Percentiles rank a stretch among this genome's conserved stretches.
These are phyloP conservation scores for Echria macrotheca DNA, from an alignment of 495 filamentous ascomycete genomes.

Conservation along the genomic window DNA sequence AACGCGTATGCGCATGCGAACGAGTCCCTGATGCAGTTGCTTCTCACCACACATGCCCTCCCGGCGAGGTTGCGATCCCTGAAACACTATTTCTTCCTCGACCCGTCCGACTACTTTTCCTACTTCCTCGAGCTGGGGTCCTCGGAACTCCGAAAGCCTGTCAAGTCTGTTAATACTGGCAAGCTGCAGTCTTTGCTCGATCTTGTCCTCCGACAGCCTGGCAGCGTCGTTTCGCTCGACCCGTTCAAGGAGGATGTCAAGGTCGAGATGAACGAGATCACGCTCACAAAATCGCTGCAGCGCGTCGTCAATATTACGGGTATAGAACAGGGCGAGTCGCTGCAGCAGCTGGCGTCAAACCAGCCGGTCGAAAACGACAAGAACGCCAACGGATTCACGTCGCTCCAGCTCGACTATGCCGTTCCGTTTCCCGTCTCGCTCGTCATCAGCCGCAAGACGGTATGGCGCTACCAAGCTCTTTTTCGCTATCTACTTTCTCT, in stretches of 20 bases:
- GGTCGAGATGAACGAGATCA: constrained; percentile 91
- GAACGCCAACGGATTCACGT: constrained; percentile 81
- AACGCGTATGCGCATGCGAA: constrained; percentile 93
- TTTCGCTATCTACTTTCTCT: constrained; percentile 89
- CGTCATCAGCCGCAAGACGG: constrained; percentile 91
- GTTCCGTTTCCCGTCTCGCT: constrained; percentile 96
- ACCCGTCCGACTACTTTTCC: constrained; percentile 94
- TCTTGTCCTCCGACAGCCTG: constrained; percentile 88
- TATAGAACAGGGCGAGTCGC: constrained; percentile 77
- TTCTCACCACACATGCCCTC: constrained; percentile 86
- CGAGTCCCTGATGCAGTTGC: constrained; percentile 81
- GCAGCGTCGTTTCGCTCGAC: constrained; percentile 87
- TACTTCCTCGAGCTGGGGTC: constrained; percentile 90
- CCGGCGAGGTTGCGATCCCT: constrained; percentile 79
- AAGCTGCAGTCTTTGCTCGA: constrained; percentile 94
- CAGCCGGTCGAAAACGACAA: constrained; percentile 70
- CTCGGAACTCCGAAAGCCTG: constrained; percentile 83
- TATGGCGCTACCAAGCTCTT: constrained; percentile 90
- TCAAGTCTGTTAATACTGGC: constrained; percentile 78
- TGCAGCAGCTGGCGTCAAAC: constrained; percentile 41
- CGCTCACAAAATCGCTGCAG: constrained; percentile 88
- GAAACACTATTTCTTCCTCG: constrained; percentile 99
- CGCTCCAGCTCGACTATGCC: constrained; percentile 85
- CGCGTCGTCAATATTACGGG: constrained; percentile 92
- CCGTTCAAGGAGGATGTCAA: constrained; percentile 98